Conservation (phyloP, 2,329 filamentous ascomycete genomes). For the Lasiodiplodia hormozganensis region DNA sequence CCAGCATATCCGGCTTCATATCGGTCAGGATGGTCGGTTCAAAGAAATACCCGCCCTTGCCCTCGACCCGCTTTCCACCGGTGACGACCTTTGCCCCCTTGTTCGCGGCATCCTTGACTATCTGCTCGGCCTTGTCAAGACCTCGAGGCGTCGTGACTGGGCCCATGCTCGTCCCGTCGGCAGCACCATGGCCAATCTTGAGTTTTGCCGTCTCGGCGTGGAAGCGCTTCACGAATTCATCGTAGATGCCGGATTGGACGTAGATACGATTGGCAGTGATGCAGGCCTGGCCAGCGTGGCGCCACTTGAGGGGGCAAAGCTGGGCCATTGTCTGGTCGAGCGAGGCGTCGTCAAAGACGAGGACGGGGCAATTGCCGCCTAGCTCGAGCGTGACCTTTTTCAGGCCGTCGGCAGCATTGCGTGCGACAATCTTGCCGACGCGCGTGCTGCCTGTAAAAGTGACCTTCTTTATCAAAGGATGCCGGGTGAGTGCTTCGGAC, state of each 20-base stretch:
- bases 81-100: conserved; percentile 69
- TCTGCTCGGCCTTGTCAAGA: conserved; percentile 63
- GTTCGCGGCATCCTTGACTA: conserved; percentile 69
- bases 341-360: conserved; percentile 54
- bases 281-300: conserved; percentile 53
- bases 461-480: conserved; percentile 50
- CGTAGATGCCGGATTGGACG: conserved; percentile 48
- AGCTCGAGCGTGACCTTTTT: conserved; percentile 54
- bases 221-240: conserved; percentile 46
- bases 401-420: conserved; percentile 51
- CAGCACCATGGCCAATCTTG: conserved; percentile 66
- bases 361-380: conserved; percentile 53
- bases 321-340: conserved; percentile 49
- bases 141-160: conserved; percentile 63
- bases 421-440: conserved; percentile 50
- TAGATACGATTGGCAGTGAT: conserved; percentile 48
- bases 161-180: conserved; percentile 41
- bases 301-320: conserved; percentile 60
- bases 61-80: conserved; percentile 61
- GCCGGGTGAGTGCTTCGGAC: conserved; percentile 46
- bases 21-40: conserved; percentile 43
- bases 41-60: conserved; percentile 39
- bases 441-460: conserved; percentile 51
- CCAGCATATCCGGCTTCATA: conserved; percentile 42
- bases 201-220: conserved; percentile 62